Evolutionary conservation across 257 asterid species (phyloP).

Genomic region (Solanum dulcamara): DNA sequence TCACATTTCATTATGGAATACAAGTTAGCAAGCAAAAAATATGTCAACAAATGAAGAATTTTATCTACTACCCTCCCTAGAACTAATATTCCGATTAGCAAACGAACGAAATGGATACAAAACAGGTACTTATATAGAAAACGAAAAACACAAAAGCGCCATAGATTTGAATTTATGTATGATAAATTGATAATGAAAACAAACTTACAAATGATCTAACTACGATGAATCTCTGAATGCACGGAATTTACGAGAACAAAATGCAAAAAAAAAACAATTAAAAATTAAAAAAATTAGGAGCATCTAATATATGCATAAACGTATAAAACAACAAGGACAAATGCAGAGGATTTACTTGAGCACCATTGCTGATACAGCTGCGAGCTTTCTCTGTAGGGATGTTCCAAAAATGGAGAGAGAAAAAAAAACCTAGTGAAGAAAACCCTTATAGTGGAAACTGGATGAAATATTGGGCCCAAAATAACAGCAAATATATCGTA

Average conservation of each 20-base stretch:
- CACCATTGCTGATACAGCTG: background rate
- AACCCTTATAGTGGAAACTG: background rate
- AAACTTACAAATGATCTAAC: background rate
- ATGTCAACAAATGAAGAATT: background rate
- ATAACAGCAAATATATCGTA: background rate
- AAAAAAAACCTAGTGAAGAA: background rate
- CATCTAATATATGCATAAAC: background rate
- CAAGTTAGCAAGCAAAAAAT: background rate
- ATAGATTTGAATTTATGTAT: background rate
- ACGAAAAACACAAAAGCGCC: background rate
- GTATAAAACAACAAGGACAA: background rate
- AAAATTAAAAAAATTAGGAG: background rate
- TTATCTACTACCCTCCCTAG: background rate
- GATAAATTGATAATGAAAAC: background rate
- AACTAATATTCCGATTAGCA: background rate
- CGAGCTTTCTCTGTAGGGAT: background rate
- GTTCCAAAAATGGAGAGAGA: background rate
- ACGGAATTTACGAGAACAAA: background rate
- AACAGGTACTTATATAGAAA: background rate
- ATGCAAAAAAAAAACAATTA: background rate
- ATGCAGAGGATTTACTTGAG: background rate
- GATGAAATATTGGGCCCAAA: background rate
- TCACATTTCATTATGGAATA: background rate
- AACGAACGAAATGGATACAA: background rate
- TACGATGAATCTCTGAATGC: background rate